These are phyloP conservation scores for Corchorus capsularis DNA, from an alignment of 345 rosid species.

Conservation along the genomic window DNA sequence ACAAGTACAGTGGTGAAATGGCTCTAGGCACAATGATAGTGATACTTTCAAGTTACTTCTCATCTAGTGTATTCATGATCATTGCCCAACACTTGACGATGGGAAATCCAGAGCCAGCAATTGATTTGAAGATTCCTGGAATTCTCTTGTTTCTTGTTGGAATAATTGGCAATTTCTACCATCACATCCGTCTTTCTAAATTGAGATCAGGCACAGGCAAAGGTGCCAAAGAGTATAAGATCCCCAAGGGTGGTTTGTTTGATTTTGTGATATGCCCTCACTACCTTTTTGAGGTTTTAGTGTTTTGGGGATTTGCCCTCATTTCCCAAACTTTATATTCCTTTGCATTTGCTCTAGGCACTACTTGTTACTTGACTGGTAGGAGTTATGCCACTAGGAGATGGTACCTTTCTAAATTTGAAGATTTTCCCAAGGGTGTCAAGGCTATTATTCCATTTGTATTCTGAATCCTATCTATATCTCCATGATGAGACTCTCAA, in stretches of 20 bases:
- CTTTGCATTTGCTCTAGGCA: conserved; percentile 39
- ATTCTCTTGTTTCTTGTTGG: conserved; percentile 56
- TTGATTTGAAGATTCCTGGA: conserved; percentile 50
- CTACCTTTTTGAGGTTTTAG: conserved; percentile 68
- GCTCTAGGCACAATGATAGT: conserved; percentile 29
- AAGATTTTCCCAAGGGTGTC: conserved; percentile 53
- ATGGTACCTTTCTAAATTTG: conserved; percentile 79
- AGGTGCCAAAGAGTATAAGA: conserved; percentile 55
- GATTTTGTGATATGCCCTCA: conserved; percentile 70
- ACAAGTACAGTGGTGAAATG: conserved; percentile 58
- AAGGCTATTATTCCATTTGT: conserved; percentile 64
- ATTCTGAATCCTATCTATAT: conserved; percentile 38
- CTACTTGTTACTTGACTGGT: conserved; percentile 53
- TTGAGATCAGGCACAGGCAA: conserved; percentile 37
- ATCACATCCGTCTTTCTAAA: conserved; percentile 66
- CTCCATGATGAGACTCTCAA: background rate
- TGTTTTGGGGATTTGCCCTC: conserved; percentile 53
- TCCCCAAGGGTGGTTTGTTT: conserved; percentile 74
- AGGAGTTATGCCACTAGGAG: conserved; percentile 66
- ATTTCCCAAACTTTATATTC: conserved; percentile 62
- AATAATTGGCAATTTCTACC: conserved; percentile 73
- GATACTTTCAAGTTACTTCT: conserved; percentile 45
- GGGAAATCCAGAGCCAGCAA: conserved; percentile 40
- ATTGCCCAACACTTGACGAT: conserved; percentile 46
- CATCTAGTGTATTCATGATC: conserved; percentile 40